Evolutionary conservation across 208 protist genomes (phyloP), one percentile per base, ranked within the genome.

Genomic region (Wallacemonas sp.): DNA sequence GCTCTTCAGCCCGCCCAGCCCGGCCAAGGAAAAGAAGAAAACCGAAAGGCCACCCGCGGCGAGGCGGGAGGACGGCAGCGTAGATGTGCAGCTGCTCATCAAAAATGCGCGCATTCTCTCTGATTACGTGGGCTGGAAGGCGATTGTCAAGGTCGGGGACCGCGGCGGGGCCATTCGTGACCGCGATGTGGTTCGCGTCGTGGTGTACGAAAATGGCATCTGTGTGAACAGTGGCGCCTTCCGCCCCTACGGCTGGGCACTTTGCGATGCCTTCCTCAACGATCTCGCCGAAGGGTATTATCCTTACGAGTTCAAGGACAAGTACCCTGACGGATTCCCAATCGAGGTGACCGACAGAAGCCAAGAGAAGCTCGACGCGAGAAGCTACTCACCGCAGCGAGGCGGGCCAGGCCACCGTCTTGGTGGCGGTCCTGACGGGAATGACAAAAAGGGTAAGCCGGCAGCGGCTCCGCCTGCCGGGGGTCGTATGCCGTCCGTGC

Each of bases 221-320:
- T 87, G 75, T 59, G 89, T 97, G 17, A 94, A 96, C 60, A 68
- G 78, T 39, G 91, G 91, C 8, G 71, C 76, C 15, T 96, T 97
- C 66, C 77, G 94, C 14, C 89, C 90, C 11, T 97, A 89, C 79
- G 83, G 82, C 11, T 96, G 91, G 87, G 74, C 88, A 15, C 73
- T 96, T 0, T 95, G 88, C 62, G 86, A 90, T 31, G 89, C 90
- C 51, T 93, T 97, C 42, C 33, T 97, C 21, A 73, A 83, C 41
- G 94, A 97, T 63, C 75, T 97, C 24, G 71, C 63, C n/a, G 94
- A 97, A n/a, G 94, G 94, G 31, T 97, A 87, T 64, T 97, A 97
- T 64, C 94, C 94, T 0, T 97, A 97, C 66, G 94, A 97, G 62
- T 96, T 95, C 77, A 95, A 96, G 64, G 88, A 97, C 22, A 81